Evolutionary conservation across 257 asterid genomes (phyloP).

Genomic region (Solanum commersonii): DNA sequence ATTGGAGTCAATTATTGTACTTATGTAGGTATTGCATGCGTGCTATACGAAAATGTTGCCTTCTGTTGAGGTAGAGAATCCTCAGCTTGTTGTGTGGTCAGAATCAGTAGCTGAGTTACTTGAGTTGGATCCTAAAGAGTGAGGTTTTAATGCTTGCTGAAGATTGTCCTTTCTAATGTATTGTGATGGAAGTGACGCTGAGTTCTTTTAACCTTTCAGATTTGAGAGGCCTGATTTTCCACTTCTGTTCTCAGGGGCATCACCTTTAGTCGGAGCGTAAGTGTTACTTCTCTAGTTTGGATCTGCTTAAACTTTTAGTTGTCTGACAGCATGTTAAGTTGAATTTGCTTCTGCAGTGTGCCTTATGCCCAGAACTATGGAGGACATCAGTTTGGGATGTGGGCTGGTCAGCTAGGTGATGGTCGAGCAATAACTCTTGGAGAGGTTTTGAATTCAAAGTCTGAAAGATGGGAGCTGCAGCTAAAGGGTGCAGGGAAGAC

Average conservation of each 20-base stretch:
- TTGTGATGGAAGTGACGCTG: constrained; percentile 4
- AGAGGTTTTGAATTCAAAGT: constrained; percentile 68
- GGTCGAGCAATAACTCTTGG: constrained; percentile 96
- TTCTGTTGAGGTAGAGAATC: constrained; percentile 77
- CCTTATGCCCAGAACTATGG: constrained; percentile 96
- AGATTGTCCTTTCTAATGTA: constrained; percentile 1
- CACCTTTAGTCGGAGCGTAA: constrained; percentile 65
- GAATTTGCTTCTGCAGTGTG: constrained; percentile 23
- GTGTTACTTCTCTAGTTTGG: constrained; percentile 14
- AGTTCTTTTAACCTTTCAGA: constrained; percentile 43
- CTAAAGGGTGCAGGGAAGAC: constrained; percentile 97
- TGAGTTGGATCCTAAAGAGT: constrained; percentile 85
- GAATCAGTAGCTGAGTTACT: constrained; percentile 75
- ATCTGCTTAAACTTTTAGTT: background rate
- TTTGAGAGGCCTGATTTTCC: constrained; percentile 84
- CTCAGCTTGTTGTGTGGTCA: constrained; percentile 89
- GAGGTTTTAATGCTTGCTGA: constrained; percentile 11
- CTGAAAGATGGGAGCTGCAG: constrained; percentile 91
- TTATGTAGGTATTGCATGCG: constrained; percentile 69
- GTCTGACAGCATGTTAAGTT: background rate
- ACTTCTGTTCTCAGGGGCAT: constrained; percentile 59
- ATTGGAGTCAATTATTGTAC: background rate
- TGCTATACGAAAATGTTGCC: constrained; percentile 85
- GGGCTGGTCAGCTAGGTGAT: constrained; percentile 99
- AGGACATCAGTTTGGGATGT: constrained; percentile 97